Percentiles rank a stretch among this genome's conserved stretches.
phyloP scores from a whole-genome alignment of 345 rosid species.

The Euphorbia lathyris region DNA sequence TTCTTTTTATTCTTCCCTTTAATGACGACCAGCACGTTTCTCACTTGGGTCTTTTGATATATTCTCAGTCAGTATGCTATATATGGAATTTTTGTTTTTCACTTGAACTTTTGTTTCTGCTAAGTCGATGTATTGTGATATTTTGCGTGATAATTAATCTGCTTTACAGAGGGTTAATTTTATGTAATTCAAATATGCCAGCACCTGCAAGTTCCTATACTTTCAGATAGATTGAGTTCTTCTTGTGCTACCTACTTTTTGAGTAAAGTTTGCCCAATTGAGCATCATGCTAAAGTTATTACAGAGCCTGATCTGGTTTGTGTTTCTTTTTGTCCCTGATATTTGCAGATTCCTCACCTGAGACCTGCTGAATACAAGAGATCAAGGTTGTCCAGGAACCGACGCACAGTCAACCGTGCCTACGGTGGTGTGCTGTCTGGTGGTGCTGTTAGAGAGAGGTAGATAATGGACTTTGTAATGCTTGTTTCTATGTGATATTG shows the following conservation, averaged over 20 bases:
- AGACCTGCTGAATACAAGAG: constrained; percentile 89
- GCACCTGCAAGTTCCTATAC: neutral
- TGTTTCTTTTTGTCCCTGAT: neutral
- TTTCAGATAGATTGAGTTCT: neutral
- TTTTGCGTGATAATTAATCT: neutral
- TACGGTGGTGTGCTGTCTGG: constrained; percentile 78
- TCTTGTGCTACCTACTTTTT: neutral
- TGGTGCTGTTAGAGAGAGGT: constrained; percentile 71
- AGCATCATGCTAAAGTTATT: neutral
- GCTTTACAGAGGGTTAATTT: neutral
- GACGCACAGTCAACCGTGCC: constrained; percentile 83
- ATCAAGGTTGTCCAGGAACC: constrained; percentile 62
- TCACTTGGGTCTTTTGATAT: neutral
- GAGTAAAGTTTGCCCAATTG: neutral
- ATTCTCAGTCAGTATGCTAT: neutral
- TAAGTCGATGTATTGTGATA: neutral
- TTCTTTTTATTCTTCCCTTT: neutral
- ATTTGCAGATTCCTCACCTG: constrained; percentile 72
- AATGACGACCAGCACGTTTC: too few species aligned
- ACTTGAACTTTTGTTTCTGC: neutral
- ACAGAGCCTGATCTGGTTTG: neutral
- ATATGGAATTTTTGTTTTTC: neutral
- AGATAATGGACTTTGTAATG: neutral
- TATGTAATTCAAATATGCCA: neutral
- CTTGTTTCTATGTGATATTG: neutral